Base-by-base conservation (phyloP, 176 grass and related monocot species). In the Oryza nivara region DNA sequence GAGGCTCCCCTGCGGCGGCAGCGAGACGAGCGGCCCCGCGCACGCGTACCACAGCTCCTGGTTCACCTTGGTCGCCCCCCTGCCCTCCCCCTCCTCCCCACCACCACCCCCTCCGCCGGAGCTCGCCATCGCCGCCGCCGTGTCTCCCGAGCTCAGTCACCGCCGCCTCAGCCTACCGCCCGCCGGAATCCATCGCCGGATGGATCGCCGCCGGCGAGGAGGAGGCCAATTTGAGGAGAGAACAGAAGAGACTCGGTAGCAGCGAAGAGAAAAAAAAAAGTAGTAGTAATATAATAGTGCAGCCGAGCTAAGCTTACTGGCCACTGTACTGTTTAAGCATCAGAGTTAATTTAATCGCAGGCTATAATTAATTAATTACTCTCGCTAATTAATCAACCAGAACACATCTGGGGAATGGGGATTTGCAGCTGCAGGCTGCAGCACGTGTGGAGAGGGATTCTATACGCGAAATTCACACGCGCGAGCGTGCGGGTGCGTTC, bases 21-120 rank as follows among this genome's bases (percentile, higher is more conserved):
- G 79, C 72, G 72, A 22, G 47, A 90, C 93, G 28, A 95, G 82
- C 61, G 90, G 93, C 60, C 93, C 93, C 19, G 88, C 93, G 88
- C 90, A 95, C 76, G 88, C 90, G 90, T 92, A 82, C 93, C 93
- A 95, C 67, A 95, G 76, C 80, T 95, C 93, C 88, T 92, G 61
- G 85, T 95, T 95, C 77, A 95, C 54, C 78, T 69, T 89, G 35
- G 43, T 70, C 82, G 41, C 72, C 65, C 74, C 82, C 77, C 14
- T 16, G 12, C 66, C 74, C 61, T 58, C 77, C 54, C n/a, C 79
- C 34, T 20, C 88, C 17, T 72, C 86, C 73, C 26, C 84, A 3
- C 70, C 84, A 3, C 70, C 84, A 20, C 43, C n/a, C 6, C 36
- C 28, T 28, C 28, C 36, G 0, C 63, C 78, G 20, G 68, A 78